Base-by-base conservation (phyloP, 257 asterid genomes). In the Solanum appendiculatum region DNA sequence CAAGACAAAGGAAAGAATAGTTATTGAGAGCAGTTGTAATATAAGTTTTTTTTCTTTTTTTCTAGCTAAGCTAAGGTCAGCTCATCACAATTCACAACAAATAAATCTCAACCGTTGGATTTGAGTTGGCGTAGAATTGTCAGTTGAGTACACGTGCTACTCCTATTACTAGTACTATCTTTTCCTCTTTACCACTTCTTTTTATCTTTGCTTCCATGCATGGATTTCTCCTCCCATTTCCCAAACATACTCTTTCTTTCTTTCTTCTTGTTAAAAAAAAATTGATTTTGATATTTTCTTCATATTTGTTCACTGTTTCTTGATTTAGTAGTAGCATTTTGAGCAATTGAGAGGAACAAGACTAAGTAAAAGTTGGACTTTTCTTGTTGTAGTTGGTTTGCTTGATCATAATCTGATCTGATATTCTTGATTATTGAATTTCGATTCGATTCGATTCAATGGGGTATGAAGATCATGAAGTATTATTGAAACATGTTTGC, bases 121-220 rank as follows among this genome's bases (percentile, higher is more conserved):
- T 15, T 23, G 33, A 48, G 86, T 87, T 87, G 88, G 92, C 92
- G 91, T 86, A 87, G 84, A 29, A 88, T 82, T 87, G 89, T 87
- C 87, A 70, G 88, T 88, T 85, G 92, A 92, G 91, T 91, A 86
- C 94, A 92, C 92, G 92, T 89, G 91, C 92, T 91, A 85, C 88
- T 60, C 63, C 86, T 82, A 81, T 80, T 82, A 81, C n/a, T n/a
- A n/a, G 81, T 73, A 73, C 82, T 73, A 37, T 23, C 82, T 33
- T 85, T 63, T 78, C 63, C 88, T 60, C 54, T 86, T 60, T 60
- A 58, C 86, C 86, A 51, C 88, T 81, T 85, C 92, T 86, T 91
- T 91, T 88, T 85, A 93, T 88, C 92, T 89, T 93, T 91, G 91
- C 93, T 90, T 93, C 91, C 94, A 91, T 91, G 94, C 96, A 92